Conservation (phyloP, 139 green algal genomes). For the Chlorokybus atmophyticus region DNA sequence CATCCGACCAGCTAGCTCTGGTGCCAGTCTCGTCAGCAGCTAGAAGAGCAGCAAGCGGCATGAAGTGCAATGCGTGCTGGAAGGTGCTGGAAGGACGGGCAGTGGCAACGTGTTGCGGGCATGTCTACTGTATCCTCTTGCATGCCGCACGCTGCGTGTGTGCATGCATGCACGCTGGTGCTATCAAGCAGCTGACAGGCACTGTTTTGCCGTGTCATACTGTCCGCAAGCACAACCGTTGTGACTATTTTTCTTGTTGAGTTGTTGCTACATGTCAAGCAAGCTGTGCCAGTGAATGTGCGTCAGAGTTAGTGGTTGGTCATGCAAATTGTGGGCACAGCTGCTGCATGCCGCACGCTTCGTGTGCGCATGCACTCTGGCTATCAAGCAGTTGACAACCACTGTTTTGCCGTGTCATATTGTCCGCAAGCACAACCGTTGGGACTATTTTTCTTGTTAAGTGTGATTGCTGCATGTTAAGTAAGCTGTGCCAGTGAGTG, state of each 20-base stretch:
- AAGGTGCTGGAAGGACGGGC: constrained; percentile 8
- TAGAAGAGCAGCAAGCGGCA: no score
- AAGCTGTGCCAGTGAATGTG: not conserved
- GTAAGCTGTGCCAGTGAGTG: not conserved
- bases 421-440: not conserved
- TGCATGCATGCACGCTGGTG: not conserved
- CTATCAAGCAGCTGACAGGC: not conserved
- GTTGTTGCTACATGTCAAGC: not conserved
- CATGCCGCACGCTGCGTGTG: not conserved
- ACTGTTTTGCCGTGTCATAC: not conserved
- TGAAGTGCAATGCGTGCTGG: constrained; percentile 24
- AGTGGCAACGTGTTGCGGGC: constrained; percentile 16
- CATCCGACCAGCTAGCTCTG: no score
- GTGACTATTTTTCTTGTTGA: not conserved
- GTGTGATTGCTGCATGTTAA: not conserved
- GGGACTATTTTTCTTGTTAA: not conserved
- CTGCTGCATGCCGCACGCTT: not conserved
- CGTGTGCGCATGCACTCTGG: not conserved
- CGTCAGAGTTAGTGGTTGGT: not conserved
- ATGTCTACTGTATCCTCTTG: constrained; percentile 16
- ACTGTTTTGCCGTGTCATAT: not conserved
- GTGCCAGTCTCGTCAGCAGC: no score
- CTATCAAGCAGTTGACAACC: not conserved
- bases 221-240: not conserved
- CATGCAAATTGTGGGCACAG: not conserved